A percentile compares a stretch with the other conserved stretches of the same genome.
Evolutionary conservation across 257 asterid species (phyloP).

Genomic region (Lycium barbarum): DNA sequence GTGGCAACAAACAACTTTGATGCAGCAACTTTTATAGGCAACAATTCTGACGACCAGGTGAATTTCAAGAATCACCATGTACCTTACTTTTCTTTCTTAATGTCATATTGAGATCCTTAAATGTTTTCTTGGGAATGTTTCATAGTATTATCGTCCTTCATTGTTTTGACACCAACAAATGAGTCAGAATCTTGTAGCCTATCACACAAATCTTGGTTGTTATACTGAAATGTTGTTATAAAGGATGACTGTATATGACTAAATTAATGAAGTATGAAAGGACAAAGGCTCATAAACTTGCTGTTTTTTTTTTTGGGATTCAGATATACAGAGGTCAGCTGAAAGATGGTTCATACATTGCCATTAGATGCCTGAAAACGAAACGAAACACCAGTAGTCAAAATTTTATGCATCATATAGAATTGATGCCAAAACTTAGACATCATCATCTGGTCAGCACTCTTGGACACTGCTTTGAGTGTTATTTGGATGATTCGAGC

Average conservation of each 20-base stretch:
- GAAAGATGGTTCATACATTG: conserved; percentile 70
- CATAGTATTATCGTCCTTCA: neutral
- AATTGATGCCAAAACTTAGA: conserved; percentile 77
- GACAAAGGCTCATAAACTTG: conserved; percentile 2
- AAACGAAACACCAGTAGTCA: conserved; percentile 59
- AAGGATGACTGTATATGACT: neutral
- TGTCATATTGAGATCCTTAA: neutral
- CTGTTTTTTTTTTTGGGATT: conserved; percentile 26
- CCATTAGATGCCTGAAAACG: conserved; percentile 69
- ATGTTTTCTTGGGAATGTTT: neutral
- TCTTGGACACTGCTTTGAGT: conserved; percentile 93
- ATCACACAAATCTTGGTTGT: neutral
- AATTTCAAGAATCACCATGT: conserved; percentile 6
- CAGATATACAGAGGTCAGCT: conserved; percentile 83
- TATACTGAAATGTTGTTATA: too few relatives aligned
- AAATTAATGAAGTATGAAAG: neutral
- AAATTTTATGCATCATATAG: conserved; percentile 71
- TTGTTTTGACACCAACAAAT: neutral
- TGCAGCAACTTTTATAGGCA: conserved; percentile 62
- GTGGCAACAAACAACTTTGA: conserved; percentile 76
- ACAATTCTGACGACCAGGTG: conserved; percentile 74
- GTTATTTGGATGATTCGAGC: conserved; percentile 77
- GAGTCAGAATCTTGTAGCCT: neutral
- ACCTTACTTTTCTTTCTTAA: neutral
- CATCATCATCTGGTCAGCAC: conserved; percentile 80